Evolutionary conservation across 176 grass and related monocot species (phyloP).

Genomic region (Otatea glauca): DNA sequence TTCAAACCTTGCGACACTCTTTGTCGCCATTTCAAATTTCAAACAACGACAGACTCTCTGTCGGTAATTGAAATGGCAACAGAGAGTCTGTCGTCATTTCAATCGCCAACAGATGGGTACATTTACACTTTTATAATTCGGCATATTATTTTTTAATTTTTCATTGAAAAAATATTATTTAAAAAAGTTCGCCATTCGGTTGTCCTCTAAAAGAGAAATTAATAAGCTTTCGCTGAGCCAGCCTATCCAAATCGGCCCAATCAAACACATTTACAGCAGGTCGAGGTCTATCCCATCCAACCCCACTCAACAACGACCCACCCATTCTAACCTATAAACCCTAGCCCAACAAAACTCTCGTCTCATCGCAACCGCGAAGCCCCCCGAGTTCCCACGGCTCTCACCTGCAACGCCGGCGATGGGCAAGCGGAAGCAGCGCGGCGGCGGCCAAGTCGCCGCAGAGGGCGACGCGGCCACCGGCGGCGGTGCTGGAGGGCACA

Average conservation of each 20-base stretch:
- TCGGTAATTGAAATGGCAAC: no score
- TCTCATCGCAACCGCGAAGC: slow-evolving; percentile 11
- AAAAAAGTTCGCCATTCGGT: no score
- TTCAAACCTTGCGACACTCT: no score
- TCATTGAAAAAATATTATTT: no score
- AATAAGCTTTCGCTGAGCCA: background rate
- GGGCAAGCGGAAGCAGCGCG: slow-evolving; percentile 79
- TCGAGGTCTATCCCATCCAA: slow-evolving; percentile 9
- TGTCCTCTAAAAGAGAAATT: no score
- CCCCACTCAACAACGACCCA: no score
- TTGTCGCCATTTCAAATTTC: no score
- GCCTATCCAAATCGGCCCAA: background rate
- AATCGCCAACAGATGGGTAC: no score
- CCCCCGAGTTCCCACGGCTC: slow-evolving; percentile 5
- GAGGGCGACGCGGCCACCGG: slow-evolving; percentile 15
- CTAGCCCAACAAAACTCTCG: slow-evolving; percentile 40
- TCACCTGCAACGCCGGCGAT: slow-evolving; percentile 46
- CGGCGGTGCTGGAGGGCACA: slow-evolving; percentile 42
- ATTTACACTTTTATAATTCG: no score
- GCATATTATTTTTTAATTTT: no score
- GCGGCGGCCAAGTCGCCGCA: background rate
- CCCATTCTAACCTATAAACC: slow-evolving; percentile 1
- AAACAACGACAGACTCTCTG: no score
- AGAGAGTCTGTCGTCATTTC: no score
- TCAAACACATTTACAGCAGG: background rate